Conservation (phyloP, 495 filamentous ascomycete species). For the Penicillium taxi region DNA sequence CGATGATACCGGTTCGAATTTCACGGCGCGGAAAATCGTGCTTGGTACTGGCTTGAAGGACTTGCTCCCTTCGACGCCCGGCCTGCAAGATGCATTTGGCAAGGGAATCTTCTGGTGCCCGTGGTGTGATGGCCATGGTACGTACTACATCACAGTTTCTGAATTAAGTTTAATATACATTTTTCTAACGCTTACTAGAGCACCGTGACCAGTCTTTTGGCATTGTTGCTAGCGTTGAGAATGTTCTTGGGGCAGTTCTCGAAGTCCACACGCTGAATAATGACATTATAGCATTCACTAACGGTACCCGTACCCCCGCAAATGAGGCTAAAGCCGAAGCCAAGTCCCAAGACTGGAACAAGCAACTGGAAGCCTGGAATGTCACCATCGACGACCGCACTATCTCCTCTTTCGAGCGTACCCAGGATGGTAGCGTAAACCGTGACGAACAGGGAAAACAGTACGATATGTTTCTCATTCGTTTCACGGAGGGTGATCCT, state of each 20-base stretch:
- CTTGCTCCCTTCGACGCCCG: conserved; percentile 45
- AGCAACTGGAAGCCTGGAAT: conserved; percentile 40
- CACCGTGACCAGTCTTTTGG: conserved; percentile 50
- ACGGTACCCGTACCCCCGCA: conserved; percentile 44
- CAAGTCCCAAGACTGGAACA: conserved; percentile 37
- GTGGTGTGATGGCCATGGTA: conserved; percentile 52
- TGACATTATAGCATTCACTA: conserved; percentile 43
- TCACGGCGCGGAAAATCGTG: conserved; percentile 45
- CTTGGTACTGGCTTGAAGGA: conserved; percentile 50
- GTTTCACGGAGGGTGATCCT: conserved; percentile 40
- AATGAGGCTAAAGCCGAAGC: conserved; percentile 27
- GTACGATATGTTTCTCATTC: conserved; percentile 45
- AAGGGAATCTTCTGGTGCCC: conserved; percentile 55
- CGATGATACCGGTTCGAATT: conserved; percentile 20
- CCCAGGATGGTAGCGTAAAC: conserved; percentile 32
- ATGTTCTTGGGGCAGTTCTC: conserved; percentile 35
- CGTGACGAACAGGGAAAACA: conserved; percentile 30
- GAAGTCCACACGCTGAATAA: conserved; percentile 42
- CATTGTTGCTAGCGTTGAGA: conserved; percentile 36
- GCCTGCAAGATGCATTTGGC: conserved; percentile 44
- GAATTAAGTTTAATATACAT: background rate
- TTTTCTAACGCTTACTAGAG: conserved; percentile 1
- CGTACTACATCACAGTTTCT: background rate
- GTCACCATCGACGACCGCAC: conserved; percentile 48
- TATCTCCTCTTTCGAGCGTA: conserved; percentile 38